Conservation (phyloP, 2,329 filamentous ascomycete species). For the Myriosclerotinia curreyana region DNA sequence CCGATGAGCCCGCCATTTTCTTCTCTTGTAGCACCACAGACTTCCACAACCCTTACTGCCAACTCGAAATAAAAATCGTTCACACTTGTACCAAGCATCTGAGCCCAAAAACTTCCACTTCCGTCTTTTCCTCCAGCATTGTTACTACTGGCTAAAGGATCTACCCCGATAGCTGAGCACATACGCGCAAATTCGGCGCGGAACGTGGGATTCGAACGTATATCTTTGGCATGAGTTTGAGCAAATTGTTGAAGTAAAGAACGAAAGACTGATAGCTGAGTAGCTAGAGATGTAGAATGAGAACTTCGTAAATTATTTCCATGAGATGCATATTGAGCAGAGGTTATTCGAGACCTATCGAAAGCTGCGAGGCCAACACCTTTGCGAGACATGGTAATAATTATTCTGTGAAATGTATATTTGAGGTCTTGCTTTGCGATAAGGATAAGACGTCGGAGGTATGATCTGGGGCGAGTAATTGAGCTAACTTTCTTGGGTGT, state of each 20-base stretch:
- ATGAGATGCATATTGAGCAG: constrained; percentile 86
- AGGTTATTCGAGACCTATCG: constrained; percentile 77
- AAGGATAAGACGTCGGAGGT: constrained; percentile 13
- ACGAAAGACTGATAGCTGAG: constrained; percentile 93
- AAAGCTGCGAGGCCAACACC: constrained; percentile 90
- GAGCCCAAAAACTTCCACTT: constrained; percentile 78
- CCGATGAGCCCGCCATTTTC: constrained; percentile 94
- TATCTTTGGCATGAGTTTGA: constrained; percentile 90
- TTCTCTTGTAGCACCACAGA: constrained; percentile 78
- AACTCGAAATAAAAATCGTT: constrained; percentile 99
- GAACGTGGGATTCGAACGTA: constrained; percentile 91
- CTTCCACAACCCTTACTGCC: constrained; percentile 90
- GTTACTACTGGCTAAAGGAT: constrained; percentile 75
- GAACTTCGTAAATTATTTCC: constrained; percentile 80
- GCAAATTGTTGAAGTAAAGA: constrained; percentile 94
- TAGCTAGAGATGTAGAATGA: constrained; percentile 82
- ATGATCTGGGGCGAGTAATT: neutral
- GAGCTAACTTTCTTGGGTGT: neutral
- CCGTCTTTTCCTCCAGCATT: constrained; percentile 48
- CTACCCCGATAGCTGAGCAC: constrained; percentile 95
- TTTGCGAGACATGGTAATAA: constrained; percentile 61
- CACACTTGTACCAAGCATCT: constrained; percentile 84
- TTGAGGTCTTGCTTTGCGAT: constrained; percentile 12
- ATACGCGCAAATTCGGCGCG: constrained; percentile 97
- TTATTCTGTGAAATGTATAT: neutral